Evolutionary conservation across 768 basidiomycete species (phyloP).

Genomic region (Macrolepiota fuliginosa): DNA sequence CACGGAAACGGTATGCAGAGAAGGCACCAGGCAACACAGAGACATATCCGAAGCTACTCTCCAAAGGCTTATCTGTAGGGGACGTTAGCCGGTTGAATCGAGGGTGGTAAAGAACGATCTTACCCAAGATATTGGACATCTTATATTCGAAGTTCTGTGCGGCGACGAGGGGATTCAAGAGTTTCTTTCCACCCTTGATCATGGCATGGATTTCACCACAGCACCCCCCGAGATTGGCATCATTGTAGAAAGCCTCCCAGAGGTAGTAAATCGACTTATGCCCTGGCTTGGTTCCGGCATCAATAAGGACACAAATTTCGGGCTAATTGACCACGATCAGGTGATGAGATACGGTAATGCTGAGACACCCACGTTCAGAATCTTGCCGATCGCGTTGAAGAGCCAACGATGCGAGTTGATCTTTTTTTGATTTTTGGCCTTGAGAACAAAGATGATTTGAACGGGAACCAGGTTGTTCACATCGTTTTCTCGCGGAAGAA

Average conservation of each 20-base stretch:
- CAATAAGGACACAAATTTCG: slow-evolving; percentile 88
- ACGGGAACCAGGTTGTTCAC: slow-evolving; percentile 92
- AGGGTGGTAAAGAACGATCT: slow-evolving; percentile 86
- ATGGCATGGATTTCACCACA: slow-evolving; percentile 97
- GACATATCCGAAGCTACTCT: slow-evolving; percentile 94
- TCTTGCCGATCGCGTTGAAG: slow-evolving; percentile 89
- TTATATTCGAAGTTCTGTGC: slow-evolving; percentile 99
- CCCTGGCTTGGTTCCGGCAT: slow-evolving; percentile 96
- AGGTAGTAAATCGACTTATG: slow-evolving; percentile 95
- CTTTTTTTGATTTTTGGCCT: slow-evolving; percentile 95
- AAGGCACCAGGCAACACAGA: slow-evolving; percentile 96
- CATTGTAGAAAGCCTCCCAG: slow-evolving; percentile 90
- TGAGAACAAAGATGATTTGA: slow-evolving; percentile 86
- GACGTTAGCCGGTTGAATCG: slow-evolving; percentile 11
- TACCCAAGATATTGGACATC: slow-evolving; percentile 97
- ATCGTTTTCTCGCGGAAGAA: slow-evolving; percentile 87
- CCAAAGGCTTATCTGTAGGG: slow-evolving; percentile 79
- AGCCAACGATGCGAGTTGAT: slow-evolving; percentile 96
- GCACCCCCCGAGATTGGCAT: slow-evolving; percentile 77
- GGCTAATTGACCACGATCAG: slow-evolving; percentile 45
- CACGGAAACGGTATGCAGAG: slow-evolving; percentile 92
- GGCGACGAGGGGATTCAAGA: slow-evolving; percentile 89
- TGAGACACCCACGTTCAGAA: slow-evolving; percentile 54
- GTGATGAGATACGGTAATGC: background rate
- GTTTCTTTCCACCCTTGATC: slow-evolving; percentile 90